Conservation (phyloP, 495 filamentous ascomycete genomes). For the Rostrohypoxylon terebratum region DNA sequence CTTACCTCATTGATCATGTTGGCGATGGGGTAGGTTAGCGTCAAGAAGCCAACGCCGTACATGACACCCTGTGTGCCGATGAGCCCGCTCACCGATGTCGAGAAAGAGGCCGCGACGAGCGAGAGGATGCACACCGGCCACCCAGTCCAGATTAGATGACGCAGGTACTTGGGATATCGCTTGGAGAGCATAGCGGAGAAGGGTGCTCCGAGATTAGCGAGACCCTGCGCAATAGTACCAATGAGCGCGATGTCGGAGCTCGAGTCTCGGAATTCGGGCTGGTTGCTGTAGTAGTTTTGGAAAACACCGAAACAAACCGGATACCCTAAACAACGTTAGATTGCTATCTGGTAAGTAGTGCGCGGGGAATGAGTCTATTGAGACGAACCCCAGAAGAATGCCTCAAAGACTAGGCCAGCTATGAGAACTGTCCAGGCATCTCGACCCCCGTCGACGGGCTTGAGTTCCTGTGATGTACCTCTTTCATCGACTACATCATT, state of each 20-base stretch:
- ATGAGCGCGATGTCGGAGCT: constrained; percentile 7
- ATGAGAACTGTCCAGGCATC: constrained; percentile 12
- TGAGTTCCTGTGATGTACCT: constrained; percentile 1
- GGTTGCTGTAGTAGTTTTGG: constrained; percentile 9
- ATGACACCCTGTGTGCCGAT: constrained; percentile 11
- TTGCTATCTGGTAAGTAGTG: background rate
- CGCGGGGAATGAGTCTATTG: background rate
- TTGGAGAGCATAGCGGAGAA: constrained; percentile 10
- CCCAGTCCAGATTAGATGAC: constrained; percentile 8
- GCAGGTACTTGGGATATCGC: constrained; percentile 2
- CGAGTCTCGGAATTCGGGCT: constrained; percentile 1
- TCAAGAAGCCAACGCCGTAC: constrained; percentile 6
- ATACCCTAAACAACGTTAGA: background rate
- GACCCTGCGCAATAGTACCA: background rate
- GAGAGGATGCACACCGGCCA: constrained; percentile 5
- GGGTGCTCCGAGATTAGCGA: background rate
- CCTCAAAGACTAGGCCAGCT: constrained; percentile 8
- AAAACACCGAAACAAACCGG: constrained; percentile 15
- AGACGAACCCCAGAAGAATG: constrained; percentile 13
- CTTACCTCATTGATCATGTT: constrained; percentile 25
- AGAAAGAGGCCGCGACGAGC: constrained; percentile 4
- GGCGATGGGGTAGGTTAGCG: background rate
- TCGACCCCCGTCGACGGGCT: constrained; percentile 12
- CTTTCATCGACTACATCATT: background rate
- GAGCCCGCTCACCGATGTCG: background rate